A percentile compares a stretch with the other conserved stretches of the same genome.
phyloP scores from a whole-genome alignment of 257 asterid species.

The Solanum ossicruentum region DNA sequence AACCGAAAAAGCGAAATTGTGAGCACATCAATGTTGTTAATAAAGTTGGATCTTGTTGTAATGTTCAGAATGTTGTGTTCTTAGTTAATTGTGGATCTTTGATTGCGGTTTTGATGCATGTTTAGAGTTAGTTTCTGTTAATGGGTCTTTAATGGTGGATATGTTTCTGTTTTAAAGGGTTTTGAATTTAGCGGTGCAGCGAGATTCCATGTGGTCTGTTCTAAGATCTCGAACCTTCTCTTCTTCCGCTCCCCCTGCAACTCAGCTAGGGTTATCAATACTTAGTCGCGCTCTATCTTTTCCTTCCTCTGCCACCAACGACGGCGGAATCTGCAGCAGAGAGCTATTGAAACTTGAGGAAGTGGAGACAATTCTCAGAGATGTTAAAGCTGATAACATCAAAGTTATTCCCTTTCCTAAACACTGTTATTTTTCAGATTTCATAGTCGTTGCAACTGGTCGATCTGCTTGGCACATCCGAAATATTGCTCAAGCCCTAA shows the following conservation, averaged over 20 bases:
- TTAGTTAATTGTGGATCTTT: neutral
- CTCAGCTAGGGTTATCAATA: too few relatives aligned
- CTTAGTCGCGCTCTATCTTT: constrained; percentile 10
- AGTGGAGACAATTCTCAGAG: constrained; percentile 63
- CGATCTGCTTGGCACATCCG: constrained; percentile 96
- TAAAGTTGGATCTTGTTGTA: neutral
- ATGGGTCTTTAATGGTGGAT: neutral
- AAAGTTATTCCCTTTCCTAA: constrained; percentile 46
- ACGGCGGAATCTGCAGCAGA: neutral
- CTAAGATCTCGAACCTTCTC: too few relatives aligned
- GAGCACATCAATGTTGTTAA: constrained; percentile 27
- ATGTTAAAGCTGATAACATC: constrained; percentile 81
- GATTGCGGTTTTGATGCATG: neutral
- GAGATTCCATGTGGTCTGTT: too few relatives aligned
- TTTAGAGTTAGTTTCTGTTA: neutral
- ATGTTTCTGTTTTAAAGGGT: too few relatives aligned
- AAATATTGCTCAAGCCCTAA: constrained; percentile 83
- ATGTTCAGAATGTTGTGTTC: neutral
- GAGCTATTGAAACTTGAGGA: constrained; percentile 66
- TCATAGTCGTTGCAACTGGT: constrained; percentile 84
- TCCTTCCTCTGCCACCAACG: constrained; percentile 9
- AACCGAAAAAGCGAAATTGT: constrained; percentile 28
- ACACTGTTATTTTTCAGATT: constrained; percentile 60
- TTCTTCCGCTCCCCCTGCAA: too few relatives aligned
- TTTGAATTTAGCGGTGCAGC: too few relatives aligned